These are phyloP conservation scores for Acacia confusa DNA, from an alignment of 306 rosid genomes.

Conservation along the genomic window DNA sequence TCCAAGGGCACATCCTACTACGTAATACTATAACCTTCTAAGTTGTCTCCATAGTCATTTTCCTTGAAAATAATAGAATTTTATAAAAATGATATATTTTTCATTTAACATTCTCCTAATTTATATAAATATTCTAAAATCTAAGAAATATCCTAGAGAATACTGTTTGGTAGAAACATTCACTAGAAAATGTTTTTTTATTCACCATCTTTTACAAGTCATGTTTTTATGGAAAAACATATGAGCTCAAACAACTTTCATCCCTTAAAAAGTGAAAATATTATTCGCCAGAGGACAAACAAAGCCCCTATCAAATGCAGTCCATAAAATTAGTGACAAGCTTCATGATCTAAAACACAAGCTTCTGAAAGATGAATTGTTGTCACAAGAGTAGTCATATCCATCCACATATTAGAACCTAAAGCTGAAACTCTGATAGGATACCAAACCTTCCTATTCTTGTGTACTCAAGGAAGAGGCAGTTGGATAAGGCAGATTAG, in stretches of 20 bases:
- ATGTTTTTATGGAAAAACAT: background rate
- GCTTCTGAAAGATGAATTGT: slow-evolving; percentile 33
- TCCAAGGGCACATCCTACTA: background rate
- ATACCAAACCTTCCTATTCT: too few species aligned
- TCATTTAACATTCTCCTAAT: slow-evolving; percentile 3
- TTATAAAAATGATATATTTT: slow-evolving; percentile 5
- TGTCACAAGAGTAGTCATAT: slow-evolving; percentile 3
- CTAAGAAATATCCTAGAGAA: background rate
- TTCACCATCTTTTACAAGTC: background rate
- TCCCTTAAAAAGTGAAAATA: slow-evolving; percentile 17
- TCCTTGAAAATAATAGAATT: slow-evolving; percentile 8
- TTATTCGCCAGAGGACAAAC: slow-evolving; percentile 18
- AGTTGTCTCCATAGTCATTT: background rate
- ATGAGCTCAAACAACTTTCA: slow-evolving; percentile 25
- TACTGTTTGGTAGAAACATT: background rate
- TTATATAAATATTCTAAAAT: background rate
- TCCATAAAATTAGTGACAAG: slow-evolving; percentile 17
- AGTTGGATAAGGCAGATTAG: too few species aligned
- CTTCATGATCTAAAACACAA: slow-evolving; percentile 28
- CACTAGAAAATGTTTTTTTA: background rate
- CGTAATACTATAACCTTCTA: background rate
- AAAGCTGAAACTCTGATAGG: slow-evolving; percentile 25
- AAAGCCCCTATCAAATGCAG: slow-evolving; percentile 28
- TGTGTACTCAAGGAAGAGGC: too few species aligned
- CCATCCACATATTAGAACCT: slow-evolving; percentile 24